A percentile compares a stretch with the other conserved stretches of the same genome.
Conservation (phyloP, 2,329 filamentous ascomycete genomes). For the Paecilomyces dactylethromorphus region DNA sequence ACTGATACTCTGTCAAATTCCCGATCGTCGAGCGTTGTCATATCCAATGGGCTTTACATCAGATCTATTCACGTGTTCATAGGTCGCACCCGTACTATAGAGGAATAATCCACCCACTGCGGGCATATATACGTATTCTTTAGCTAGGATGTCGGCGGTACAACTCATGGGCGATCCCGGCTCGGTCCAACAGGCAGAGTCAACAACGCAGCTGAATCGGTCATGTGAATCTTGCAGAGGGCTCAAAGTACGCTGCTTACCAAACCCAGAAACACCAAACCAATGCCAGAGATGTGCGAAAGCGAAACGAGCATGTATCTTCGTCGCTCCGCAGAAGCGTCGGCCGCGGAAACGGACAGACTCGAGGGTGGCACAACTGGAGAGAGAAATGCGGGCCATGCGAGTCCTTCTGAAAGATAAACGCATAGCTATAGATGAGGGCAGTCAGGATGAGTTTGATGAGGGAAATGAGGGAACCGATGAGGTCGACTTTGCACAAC, state of each 20-base stretch:
- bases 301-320: constrained; percentile 26
- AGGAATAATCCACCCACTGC: not conserved
- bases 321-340: constrained; percentile 29
- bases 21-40: not conserved
- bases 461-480: constrained; percentile 18
- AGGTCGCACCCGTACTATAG: not conserved
- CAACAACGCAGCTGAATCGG: constrained; percentile 25
- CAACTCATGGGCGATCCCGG: constrained; percentile 14
- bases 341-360: constrained; percentile 31
- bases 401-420: constrained; percentile 26
- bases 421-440: constrained; percentile 20
- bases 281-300: constrained; percentile 31
- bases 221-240: constrained; percentile 32
- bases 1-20: not conserved
- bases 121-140: not conserved
- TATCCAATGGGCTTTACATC: not conserved
- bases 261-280: constrained; percentile 21
- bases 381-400: constrained; percentile 32
- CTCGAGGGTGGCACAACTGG: constrained; percentile 28
- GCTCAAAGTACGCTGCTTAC: constrained; percentile 30
- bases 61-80: not conserved
- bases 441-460: constrained; percentile 18
- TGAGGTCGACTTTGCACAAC: constrained; percentile 16
- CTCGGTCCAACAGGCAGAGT: constrained; percentile 12
- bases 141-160: constrained; percentile 20